Base-by-base conservation (phyloP, 495 filamentous ascomycete species). In the Xylaria grammica region DNA sequence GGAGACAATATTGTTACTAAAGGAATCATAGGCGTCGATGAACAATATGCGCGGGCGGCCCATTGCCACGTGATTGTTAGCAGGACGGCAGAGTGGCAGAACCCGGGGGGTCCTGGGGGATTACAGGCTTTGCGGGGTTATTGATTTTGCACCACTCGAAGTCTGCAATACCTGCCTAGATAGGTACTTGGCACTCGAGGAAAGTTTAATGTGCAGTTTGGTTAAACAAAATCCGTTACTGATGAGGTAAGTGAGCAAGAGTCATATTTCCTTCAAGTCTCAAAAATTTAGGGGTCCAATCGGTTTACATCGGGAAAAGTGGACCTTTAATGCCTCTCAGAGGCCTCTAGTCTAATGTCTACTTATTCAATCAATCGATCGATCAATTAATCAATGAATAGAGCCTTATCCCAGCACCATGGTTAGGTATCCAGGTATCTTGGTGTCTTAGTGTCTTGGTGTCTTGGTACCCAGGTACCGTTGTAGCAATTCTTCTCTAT, bases 1-100 rank as follows among this genome's bases (percentile, higher is more conserved):
- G 17, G 89, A 83, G 48, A 94, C 85, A 63, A 97, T 94, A 80
- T 97, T 97, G 78, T 96, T 91, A 46, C 94, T 89, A 79, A 97
- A 97, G 57, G 94, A 97, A 77, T 97, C 95, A 71, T 96, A 96
- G 56, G 93, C 92, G 73, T 99, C 95, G 46, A 99, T 77, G 74
- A 95, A 93, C 48, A 99, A 86, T 56, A 97, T 87, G 49, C 78
- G 84, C 44, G 72, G 75, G 34, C 60, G 68, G 50, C 54, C 68
- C 71, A 71, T 73, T 64, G 66, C 68, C 59, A 55, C 55, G n/a
- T 40, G 42, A 20, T 45, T 26, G 15, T 6, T 44, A 15, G 10
- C 53, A n/a, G 34, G 49, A 4, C 5, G 6, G 42, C 4, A 22
- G 27, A 42, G 4, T 11, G n/a, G 26, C 19, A 20, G 19, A 34